phyloP scores from a whole-genome alignment of 2,329 filamentous ascomycete genomes.

The Claviceps sorghi region DNA sequence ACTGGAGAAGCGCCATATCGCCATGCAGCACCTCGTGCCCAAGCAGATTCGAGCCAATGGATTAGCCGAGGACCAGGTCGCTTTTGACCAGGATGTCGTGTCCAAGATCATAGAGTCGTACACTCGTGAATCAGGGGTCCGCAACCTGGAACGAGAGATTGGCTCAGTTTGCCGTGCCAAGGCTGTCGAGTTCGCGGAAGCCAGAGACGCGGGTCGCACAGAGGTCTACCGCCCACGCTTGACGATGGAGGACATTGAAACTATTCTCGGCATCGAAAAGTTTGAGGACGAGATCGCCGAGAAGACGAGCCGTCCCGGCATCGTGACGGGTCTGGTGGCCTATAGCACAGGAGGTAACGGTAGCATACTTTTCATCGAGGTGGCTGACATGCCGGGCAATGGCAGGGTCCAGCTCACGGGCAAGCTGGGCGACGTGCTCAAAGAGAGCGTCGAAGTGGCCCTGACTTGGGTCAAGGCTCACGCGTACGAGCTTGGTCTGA shows the following conservation, averaged over 20 bases:
- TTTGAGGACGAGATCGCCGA: constrained; percentile 95
- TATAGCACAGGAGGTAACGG: constrained; percentile 89
- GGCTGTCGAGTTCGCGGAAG: constrained; percentile 87
- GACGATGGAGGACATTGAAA: constrained; percentile 67
- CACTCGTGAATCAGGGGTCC: constrained; percentile 89
- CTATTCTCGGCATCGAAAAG: constrained; percentile 80
- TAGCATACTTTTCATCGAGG: constrained; percentile 95
- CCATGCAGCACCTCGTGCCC: constrained; percentile 80
- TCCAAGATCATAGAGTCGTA: constrained; percentile 94
- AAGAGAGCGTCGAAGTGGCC: constrained; percentile 92
- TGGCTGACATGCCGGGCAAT: constrained; percentile 89
- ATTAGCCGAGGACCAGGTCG: constrained; percentile 58
- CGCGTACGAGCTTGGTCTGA: constrained; percentile 78
- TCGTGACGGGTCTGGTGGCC: constrained; percentile 90
- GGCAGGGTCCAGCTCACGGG: constrained; percentile 90
- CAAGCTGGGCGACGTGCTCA: constrained; percentile 90
- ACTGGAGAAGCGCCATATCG: constrained; percentile 91
- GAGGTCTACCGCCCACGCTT: constrained; percentile 61
- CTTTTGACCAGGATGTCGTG: constrained; percentile 68
- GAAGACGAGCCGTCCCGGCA: constrained; percentile 66
- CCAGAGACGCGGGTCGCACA: constrained; percentile 56
- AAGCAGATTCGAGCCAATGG: constrained; percentile 92
- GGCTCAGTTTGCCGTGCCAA: constrained; percentile 89
- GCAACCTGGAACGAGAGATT: constrained; percentile 90
- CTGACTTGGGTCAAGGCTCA: constrained; percentile 96